Conservation (phyloP, 1,284 basidiomycete species). For the Nidula niveotomentosa region DNA sequence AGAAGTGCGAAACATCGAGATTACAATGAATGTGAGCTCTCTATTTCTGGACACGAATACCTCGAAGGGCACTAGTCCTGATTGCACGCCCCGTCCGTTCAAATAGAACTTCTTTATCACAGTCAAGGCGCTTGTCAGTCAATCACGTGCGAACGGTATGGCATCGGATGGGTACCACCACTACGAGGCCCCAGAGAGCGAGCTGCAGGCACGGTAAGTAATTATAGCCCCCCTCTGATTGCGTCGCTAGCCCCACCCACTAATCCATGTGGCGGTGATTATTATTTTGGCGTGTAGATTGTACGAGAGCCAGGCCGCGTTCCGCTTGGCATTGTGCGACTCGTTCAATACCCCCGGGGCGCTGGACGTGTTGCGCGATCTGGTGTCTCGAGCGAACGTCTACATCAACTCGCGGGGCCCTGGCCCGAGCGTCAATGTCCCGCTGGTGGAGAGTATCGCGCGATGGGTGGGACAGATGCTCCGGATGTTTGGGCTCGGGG, state of each 20-base stretch:
- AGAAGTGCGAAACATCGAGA: conserved; percentile 89
- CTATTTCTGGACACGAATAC: background rate
- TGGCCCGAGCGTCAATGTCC: conserved; percentile 60
- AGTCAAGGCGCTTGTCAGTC: conserved; percentile 78
- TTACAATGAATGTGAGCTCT: conserved; percentile 77
- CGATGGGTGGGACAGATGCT: conserved; percentile 91
- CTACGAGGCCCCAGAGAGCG: conserved; percentile 65
- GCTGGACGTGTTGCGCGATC: conserved; percentile 74
- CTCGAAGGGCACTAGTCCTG: no score
- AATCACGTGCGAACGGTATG: conserved; percentile 45
- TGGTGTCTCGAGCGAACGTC: conserved; percentile 88
- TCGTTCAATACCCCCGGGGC: conserved; percentile 96
- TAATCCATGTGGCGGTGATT: conserved; percentile 8
- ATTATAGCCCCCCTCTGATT: background rate
- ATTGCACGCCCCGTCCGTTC: conserved; percentile 5
- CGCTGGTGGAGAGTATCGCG: conserved; percentile 72
- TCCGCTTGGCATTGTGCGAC: conserved; percentile 93
- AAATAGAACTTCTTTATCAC: conserved; percentile 91
- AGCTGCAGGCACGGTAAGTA: conserved; percentile 61
- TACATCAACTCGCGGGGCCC: conserved; percentile 72
- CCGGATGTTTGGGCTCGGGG: conserved; percentile 93
- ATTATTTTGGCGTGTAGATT: conserved; percentile 45
- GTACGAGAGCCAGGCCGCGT: conserved; percentile 73
- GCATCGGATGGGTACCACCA: conserved; percentile 61
- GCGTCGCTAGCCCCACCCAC: background rate